Conservation (phyloP, 768 basidiomycete genomes). For the Mycena rebaudengoi region DNA sequence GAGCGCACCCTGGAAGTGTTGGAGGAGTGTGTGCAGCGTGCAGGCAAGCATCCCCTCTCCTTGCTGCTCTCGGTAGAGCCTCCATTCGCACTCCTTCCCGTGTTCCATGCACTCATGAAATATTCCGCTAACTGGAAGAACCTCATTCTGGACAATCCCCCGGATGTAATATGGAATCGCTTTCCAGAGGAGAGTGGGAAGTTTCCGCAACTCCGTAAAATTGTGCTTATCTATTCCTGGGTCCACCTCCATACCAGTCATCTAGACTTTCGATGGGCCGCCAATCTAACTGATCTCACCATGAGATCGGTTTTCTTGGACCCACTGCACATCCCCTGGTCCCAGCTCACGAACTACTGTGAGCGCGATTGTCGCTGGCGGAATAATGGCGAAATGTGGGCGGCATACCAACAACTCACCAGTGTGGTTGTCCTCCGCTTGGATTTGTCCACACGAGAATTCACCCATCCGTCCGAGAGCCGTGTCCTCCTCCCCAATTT, state of each 20-base stretch:
- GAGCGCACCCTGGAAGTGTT: constrained; percentile 4
- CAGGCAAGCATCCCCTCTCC: constrained; percentile 4
- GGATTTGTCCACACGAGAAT: no score
- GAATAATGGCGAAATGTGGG: no score
- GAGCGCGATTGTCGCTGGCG: not conserved
- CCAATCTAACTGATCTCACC: constrained; percentile 7
- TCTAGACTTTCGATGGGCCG: not conserved
- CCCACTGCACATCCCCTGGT: not conserved
- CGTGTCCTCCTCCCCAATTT: not conserved
- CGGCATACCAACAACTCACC: not conserved
- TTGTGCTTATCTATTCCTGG: not conserved
- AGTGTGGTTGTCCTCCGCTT: constrained; percentile 1
- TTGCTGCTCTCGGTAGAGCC: not conserved
- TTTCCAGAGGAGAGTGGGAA: not conserved
- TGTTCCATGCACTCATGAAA: not conserved
- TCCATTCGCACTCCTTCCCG: not conserved
- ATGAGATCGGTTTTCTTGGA: not conserved
- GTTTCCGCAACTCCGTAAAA: not conserved
- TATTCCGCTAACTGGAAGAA: not conserved
- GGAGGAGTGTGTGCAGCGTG: not conserved
- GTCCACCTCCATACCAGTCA: no score
- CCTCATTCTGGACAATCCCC: not conserved
- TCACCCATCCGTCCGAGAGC: not conserved
- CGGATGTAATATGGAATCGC: not conserved
- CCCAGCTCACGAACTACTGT: constrained; percentile 4